These are phyloP conservation scores for Penicillium maclennaniae DNA, from an alignment of 495 filamentous ascomycete genomes.

Conservation along the genomic window DNA sequence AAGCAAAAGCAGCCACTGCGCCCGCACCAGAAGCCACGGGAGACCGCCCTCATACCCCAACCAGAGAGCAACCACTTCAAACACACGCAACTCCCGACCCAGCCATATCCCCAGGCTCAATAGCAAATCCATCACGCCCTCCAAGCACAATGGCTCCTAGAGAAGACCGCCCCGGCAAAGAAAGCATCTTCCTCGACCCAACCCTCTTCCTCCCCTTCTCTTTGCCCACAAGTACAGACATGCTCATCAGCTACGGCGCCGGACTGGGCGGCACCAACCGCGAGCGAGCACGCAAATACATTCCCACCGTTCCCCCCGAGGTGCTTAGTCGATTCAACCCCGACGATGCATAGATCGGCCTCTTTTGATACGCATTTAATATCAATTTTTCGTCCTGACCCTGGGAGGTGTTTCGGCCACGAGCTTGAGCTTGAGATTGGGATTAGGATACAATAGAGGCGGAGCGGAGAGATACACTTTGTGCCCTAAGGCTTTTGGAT, in stretches of 20 bases:
- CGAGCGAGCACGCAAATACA: constrained; percentile 90
- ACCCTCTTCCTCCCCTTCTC: constrained; percentile 92
- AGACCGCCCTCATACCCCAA: constrained; percentile 42
- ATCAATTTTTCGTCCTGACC: neutral
- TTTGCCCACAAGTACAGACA: constrained; percentile 92
- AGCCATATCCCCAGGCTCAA: constrained; percentile 25
- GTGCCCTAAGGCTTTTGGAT: neutral
- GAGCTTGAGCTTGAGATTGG: neutral
- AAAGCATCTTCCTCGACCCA: constrained; percentile 71
- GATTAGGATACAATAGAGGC: neutral
- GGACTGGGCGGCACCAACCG: constrained; percentile 90
- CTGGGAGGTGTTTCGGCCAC: neutral
- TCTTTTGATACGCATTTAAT: neutral
- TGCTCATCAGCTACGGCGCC: constrained; percentile 92
- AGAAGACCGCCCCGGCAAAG: constrained; percentile 44
- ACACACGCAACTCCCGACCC: constrained; percentile 22
- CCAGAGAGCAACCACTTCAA: constrained; percentile 37
- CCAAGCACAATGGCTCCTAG: constrained; percentile 14
- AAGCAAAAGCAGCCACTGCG: constrained; percentile 22
- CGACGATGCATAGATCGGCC: constrained; percentile 21
- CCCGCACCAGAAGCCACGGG: constrained; percentile 17
- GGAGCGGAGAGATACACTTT: neutral
- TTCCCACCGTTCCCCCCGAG: constrained; percentile 92
- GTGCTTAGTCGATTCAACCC: constrained; percentile 87
- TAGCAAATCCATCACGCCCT: constrained; percentile 23